Percentiles rank a stretch among this genome's conserved stretches.
These are phyloP conservation scores for Francoa sonchifolia DNA, from an alignment of 441 rosid species.

Conservation along the genomic window DNA sequence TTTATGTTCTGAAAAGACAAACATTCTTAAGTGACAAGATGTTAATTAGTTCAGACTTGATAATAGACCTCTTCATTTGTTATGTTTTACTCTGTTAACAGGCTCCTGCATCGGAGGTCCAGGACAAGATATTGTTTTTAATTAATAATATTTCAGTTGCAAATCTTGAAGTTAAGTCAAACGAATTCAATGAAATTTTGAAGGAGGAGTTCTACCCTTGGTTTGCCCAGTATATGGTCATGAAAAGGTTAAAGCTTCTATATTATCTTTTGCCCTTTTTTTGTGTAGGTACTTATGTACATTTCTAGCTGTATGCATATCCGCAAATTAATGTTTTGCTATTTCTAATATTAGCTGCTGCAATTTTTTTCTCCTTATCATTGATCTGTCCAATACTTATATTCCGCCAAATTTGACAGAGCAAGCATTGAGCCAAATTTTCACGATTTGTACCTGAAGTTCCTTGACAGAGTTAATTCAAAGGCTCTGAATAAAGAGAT, in stretches of 20 bases:
- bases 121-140: constrained; percentile 86
- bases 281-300: neutral
- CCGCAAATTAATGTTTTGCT: too few species aligned
- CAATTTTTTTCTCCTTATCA: too few species aligned
- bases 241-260: constrained; percentile 62
- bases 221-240: constrained; percentile 98
- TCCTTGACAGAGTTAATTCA: constrained; percentile 77
- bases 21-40: too few species aligned
- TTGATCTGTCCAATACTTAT: too few species aligned
- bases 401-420: constrained; percentile 31
- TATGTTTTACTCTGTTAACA: constrained; percentile 33
- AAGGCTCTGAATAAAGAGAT: constrained; percentile 85
- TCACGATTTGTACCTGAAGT: constrained; percentile 92
- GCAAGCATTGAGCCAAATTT: constrained; percentile 99
- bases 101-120: constrained; percentile 80
- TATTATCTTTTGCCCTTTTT: neutral
- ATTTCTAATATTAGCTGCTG: too few species aligned
- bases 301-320: too few species aligned
- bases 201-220: constrained; percentile 81
- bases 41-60: too few species aligned
- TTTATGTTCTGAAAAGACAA: too few species aligned
- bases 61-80: too few species aligned
- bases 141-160: constrained; percentile 78
- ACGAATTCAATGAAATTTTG: constrained; percentile 74
- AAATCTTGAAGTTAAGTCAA: constrained; percentile 76